A percentile compares a stretch with the other conserved stretches of the same genome.
Conservation (phyloP, 208 protist species). For the Acanthamoeba lenticulata region DNA sequence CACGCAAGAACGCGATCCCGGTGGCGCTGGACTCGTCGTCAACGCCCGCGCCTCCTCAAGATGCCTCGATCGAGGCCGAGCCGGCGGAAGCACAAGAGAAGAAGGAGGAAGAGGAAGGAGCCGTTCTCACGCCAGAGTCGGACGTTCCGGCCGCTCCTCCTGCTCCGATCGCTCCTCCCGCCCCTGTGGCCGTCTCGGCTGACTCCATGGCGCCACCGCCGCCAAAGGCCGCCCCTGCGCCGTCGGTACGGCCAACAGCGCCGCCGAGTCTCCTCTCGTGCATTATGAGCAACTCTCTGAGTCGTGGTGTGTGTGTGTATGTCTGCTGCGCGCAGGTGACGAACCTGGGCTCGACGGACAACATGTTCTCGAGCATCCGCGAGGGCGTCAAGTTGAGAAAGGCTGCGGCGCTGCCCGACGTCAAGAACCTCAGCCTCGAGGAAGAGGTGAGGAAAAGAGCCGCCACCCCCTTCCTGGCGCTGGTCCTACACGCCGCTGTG, state of each 20-base stretch:
- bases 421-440: neutral
- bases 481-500: too few relatives aligned
- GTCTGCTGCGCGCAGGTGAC: neutral
- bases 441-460: neutral
- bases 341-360: neutral
- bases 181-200: neutral
- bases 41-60: too few relatives aligned
- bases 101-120: neutral
- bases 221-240: neutral
- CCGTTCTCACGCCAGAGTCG: neutral
- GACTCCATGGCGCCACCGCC: neutral
- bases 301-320: neutral
- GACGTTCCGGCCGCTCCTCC: neutral
- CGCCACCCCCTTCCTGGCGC: too few relatives aligned
- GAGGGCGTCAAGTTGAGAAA: neutral
- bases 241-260: neutral
- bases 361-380: neutral
- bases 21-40: too few relatives aligned
- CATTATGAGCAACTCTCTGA: neutral
- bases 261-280: neutral
- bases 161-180: neutral
- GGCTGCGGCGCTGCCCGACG: neutral
- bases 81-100: too few relatives aligned
- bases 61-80: too few relatives aligned
- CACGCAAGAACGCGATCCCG: too few relatives aligned